phyloP scores from a whole-genome alignment of 805 yeast species.

The Starmerella potacharoeniae region DNA sequence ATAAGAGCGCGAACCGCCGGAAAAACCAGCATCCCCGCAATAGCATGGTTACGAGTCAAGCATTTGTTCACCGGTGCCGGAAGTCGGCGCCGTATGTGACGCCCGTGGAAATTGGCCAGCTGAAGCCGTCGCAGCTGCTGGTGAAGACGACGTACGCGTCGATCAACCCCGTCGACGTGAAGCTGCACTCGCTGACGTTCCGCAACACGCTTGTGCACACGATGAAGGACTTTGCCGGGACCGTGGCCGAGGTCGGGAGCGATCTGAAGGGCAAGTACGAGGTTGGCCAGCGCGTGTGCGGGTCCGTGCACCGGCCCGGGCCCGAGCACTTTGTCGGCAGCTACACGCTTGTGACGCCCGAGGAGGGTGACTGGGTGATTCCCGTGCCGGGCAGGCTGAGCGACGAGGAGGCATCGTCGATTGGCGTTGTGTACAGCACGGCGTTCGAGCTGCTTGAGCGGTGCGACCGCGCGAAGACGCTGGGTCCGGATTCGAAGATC shows the following conservation, averaged over 20 bases:
- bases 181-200: conserved; percentile 30
- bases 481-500: conserved; percentile 37
- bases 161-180: conserved; percentile 54
- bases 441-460: conserved; percentile 38
- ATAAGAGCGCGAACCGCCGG: neutral
- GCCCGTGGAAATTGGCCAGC: conserved; percentile 2
- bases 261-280: conserved; percentile 31
- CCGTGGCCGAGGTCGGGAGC: conserved; percentile 44
- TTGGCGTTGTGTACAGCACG: conserved; percentile 54
- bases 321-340: conserved; percentile 23
- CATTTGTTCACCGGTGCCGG: conserved; percentile 9
- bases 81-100: neutral
- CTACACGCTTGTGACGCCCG: conserved; percentile 11
- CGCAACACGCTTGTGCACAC: conserved; percentile 35
- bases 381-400: conserved; percentile 37
- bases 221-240: conserved; percentile 62
- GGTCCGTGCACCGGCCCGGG: conserved; percentile 28
- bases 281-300: conserved; percentile 60
- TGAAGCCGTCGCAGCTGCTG: conserved; percentile 25
- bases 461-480: conserved; percentile 20
- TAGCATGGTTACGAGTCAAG: neutral
- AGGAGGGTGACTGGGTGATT: conserved; percentile 30
- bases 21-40: neutral
- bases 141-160: conserved; percentile 51
- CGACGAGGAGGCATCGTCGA: conserved; percentile 49